Base-by-base conservation (phyloP, 371 early-diverging fungal species). In the Nematocida ausubeli region DNA sequence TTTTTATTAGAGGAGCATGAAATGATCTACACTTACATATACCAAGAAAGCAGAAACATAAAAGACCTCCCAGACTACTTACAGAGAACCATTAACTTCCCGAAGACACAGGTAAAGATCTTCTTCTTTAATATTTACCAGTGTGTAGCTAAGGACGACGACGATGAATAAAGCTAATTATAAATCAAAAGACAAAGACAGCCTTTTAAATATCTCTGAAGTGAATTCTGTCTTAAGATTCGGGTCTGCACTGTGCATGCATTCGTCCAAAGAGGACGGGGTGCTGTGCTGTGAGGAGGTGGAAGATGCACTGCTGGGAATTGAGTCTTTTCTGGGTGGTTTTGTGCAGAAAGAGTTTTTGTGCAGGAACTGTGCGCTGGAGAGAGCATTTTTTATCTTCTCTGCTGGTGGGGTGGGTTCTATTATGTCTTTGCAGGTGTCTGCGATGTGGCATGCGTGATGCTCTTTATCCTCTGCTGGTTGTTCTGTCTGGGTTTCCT, bases 61-160 rank as follows among this genome's bases (percentile, higher is more conserved):
- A 49, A 71, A 9, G 78, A 73, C 16, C 52, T 81, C 12, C 80
- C 82, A 6, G 80, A 71, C 19, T 78, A 69, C 34, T 62, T 83
- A 9, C 40, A 58, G 12, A 75, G 81, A 44, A 80, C 79, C 30
- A 83, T 83, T 34, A 69, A 70, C 39, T 83, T 83, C 57, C 72
- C 70, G 12, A 55, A 73, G 44, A 54, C 54, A 16, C 81, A 83
- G 57, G 32, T 83, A 44, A 63, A 72, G 28, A 63, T 69, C 19
- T 83, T 83, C 64, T 83, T 83, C 70, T 83, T 80, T 66, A 83
- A 81, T 42, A 70, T 83, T 14, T 72, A 72, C 64, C 65, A 72
- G 35, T 60, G 60, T 34, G 58, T 72, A n/a, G 63, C 58, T 4
- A 60, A 42, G 42, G 54, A 54, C 1, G 54, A 44, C 14, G 47